These are phyloP conservation scores for Colletotrichum musae DNA, from an alignment of 2,329 filamentous ascomycete species.

Conservation along the genomic window DNA sequence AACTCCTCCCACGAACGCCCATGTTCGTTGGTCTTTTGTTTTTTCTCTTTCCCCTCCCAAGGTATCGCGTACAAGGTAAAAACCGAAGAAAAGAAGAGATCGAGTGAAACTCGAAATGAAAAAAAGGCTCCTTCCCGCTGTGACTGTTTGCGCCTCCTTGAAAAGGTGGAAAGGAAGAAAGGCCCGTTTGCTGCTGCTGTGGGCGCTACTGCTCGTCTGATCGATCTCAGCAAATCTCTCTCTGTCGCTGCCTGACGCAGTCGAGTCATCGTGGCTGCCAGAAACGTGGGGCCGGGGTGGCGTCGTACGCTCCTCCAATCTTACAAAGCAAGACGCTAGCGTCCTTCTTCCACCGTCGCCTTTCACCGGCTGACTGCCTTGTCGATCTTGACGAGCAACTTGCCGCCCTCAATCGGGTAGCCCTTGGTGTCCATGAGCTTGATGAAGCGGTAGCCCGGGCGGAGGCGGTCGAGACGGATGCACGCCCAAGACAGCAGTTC, in stretches of 20 bases:
- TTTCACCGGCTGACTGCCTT: slow-evolving; percentile 58
- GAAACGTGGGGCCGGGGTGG: slow-evolving; percentile 2
- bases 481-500: slow-evolving; percentile 69
- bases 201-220: neutral
- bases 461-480: slow-evolving; percentile 71
- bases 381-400: slow-evolving; percentile 67
- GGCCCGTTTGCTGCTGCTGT: neutral
- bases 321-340: slow-evolving; percentile 1
- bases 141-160: slow-evolving; percentile 6
- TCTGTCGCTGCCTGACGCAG: neutral
- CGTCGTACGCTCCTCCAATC: neutral
- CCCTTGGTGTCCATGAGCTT: slow-evolving; percentile 63
- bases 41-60: neutral
- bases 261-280: neutral
- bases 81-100: neutral
- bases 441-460: slow-evolving; percentile 69
- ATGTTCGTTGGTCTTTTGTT: slow-evolving; percentile 2
- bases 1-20: slow-evolving; percentile 22
- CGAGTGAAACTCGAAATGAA: neutral
- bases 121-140: neutral
- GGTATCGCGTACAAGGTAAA: slow-evolving; percentile 19
- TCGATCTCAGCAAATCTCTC: neutral
- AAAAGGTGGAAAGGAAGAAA: slow-evolving; percentile 28
- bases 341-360: too few species aligned
- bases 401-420: slow-evolving; percentile 59